Evolutionary conservation across 2,329 filamentous ascomycete genomes (phyloP), one percentile per base, ranked within the genome.

Genomic region (Fusarium duplospermum): DNA sequence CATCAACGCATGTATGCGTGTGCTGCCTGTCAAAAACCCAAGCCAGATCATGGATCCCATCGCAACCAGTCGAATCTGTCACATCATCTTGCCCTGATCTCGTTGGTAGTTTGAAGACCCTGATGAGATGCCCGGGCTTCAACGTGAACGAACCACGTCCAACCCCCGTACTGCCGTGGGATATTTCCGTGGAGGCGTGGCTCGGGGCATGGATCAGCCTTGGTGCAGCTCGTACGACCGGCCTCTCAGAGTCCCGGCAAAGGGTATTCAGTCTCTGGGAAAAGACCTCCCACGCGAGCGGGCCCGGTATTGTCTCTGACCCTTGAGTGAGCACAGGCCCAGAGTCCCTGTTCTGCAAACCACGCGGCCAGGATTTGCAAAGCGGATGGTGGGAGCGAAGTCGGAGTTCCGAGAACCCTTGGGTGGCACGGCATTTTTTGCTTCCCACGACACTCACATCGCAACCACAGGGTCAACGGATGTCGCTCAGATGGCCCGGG

Each of bases 321-420:
- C 42, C 63, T 61, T 54, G 47, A 22, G 33, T 38, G 59, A 31
- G 63, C 42, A 62, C 63, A 22, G 38, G 27, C 47, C 29, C 24
- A 20, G 22, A 38, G 45, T 16, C 22, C 45, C 27, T 66, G 57
- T 13, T 65, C 66, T 66, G 20, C 59, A 66, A 71, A 73, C 63
- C 65, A 54, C 61, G 56, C 69, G 29, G 63, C 61, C 52, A 69
- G 58, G 57, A 65, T 73, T 52, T 62, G 61, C 45, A 69, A 73
- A 69, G 54, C 27, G 58, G 57, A n/a, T 27, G 54, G 27, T 38
- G 27, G 64, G 65, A 77, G 75, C 78, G 69, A 79, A 72, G 65
- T 74, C 70, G 76, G 76, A 78, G 70, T 64, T 66, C 54, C 59
- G 52, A 66, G 68, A 61, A 64, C 66, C 60, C 70, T 70, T 72